These are phyloP conservation scores for Globisporangium iwayamae DNA, from an alignment of 352 stramenopile species.

Conservation along the genomic window DNA sequence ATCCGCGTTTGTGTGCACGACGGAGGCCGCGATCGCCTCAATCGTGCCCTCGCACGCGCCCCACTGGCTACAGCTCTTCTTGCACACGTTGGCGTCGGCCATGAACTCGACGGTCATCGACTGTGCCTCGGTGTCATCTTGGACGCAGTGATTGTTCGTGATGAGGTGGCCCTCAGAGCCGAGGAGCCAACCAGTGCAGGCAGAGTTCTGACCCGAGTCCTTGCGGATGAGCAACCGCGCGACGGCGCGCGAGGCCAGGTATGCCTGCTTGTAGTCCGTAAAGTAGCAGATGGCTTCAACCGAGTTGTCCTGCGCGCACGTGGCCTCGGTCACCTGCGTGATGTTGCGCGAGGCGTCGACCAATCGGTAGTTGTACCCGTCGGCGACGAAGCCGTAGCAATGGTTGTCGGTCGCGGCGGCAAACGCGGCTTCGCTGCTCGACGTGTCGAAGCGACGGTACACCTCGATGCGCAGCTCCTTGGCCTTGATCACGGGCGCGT, in stretches of 20 bases:
- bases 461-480: constrained; percentile 59
- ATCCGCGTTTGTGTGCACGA: constrained; percentile 40
- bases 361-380: constrained; percentile 47
- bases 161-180: constrained; percentile 58
- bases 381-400: constrained; percentile 56
- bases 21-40: constrained; percentile 35
- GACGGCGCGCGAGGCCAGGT: constrained; percentile 39
- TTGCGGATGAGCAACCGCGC: constrained; percentile 52
- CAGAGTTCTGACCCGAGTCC: constrained; percentile 21
- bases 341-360: constrained; percentile 38
- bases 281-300: constrained; percentile 58
- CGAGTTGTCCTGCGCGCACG: constrained; percentile 59
- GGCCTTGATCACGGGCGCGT: constrained; percentile 31
- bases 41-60: constrained; percentile 39
- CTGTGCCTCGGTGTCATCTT: constrained; percentile 30
- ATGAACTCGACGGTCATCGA: constrained; percentile 61
- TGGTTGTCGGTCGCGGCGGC: constrained; percentile 12
- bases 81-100: constrained; percentile 39
- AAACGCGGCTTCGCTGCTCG: not conserved
- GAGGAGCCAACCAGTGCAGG: constrained; percentile 62
- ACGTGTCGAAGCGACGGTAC: constrained; percentile 27
- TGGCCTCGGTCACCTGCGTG: constrained; percentile 37
- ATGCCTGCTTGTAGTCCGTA: constrained; percentile 25
- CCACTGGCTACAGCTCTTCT: constrained; percentile 29
- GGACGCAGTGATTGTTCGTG: constrained; percentile 76